Evolutionary conservation across 1,284 basidiomycete genomes (phyloP), one percentile per base, ranked within the genome.

Genomic region (Somion occarium): DNA sequence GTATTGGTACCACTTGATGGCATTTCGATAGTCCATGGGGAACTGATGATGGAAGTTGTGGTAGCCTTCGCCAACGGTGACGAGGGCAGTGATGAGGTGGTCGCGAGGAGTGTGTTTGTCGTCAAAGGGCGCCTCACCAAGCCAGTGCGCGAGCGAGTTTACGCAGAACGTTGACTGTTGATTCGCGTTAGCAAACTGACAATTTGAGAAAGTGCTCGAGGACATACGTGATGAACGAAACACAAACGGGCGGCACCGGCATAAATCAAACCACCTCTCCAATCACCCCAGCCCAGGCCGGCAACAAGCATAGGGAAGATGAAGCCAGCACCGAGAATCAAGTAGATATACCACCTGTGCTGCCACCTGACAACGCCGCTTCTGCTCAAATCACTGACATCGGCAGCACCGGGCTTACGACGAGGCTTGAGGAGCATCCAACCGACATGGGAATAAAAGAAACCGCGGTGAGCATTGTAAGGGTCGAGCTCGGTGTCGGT

Each of bases 31-130:
- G 70, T 97, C 93, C 88, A 91, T 91, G 9, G 91, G 91, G 80
- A 93, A 93, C 69, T 93, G 89, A 63, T 91, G 91, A 72, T 94
- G 92, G 81, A 97, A 97, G 73, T 97, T 96, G 79, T 96, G 93
- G 75, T 96, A 96, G 12, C 93, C 93, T 70, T 96, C 93, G 54
- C 93, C 93, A 63, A 94, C 84, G 25, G 93, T 95, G 53, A 82
- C 84, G 41, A 95, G 74, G 9, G 93, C 93, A 34, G 93, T 95
- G 64, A 94, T 69, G 61, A 94, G 73, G 71, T 93, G 91, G 69
- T 94, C 91, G 50, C 84, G 77, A 27, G 92, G 92, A n/a, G 91
- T 89, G 72, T 94, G 91, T 76, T 95, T 95, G 80, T 95, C 92
- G 70, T 96, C 93, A 64, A 94, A 95, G 22, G 92, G 91, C 23